Conservation (phyloP, 164 flowering plant species). For the Vitis amurensis region DNA sequence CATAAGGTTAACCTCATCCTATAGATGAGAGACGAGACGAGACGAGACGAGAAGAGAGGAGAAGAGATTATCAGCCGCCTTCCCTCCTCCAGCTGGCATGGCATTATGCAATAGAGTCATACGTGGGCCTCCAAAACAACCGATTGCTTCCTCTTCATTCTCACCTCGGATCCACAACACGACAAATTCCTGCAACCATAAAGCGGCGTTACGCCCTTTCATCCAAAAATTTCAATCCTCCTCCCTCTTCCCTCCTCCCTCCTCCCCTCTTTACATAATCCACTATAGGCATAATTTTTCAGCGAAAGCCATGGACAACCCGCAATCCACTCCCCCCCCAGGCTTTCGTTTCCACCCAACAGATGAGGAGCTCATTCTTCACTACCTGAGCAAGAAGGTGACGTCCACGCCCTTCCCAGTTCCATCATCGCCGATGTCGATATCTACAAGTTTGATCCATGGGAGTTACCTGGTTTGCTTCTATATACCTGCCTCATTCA, state of each 20-base stretch:
- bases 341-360: slow-evolving; percentile 69
- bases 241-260: not conserved
- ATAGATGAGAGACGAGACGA: too few relatives aligned
- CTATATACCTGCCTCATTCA: not conserved
- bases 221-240: slow-evolving; percentile 32
- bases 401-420: slow-evolving; percentile 34
- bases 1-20: not conserved
- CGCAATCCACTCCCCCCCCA: slow-evolving; percentile 31
- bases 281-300: not conserved
- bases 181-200: slow-evolving; percentile 34
- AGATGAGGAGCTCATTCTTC: slow-evolving; percentile 60
- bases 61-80: not conserved
- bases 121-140: not conserved
- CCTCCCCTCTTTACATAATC: not conserved
- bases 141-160: not conserved
- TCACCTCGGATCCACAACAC: slow-evolving; percentile 1
- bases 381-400: slow-evolving; percentile 39
- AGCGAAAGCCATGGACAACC: slow-evolving; percentile 7
- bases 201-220: slow-evolving; percentile 11
- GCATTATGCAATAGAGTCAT: not conserved
- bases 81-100: too few relatives aligned
- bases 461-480: slow-evolving; percentile 46
- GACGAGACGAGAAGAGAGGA: not conserved
- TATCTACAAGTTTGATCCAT: slow-evolving; percentile 55
- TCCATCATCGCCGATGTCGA: slow-evolving; percentile 49